Percentiles rank a stretch among this genome's conserved stretches.
These are phyloP conservation scores for Sclerotinia spermophila DNA, from an alignment of 2,329 filamentous ascomycete genomes.

Conservation along the genomic window DNA sequence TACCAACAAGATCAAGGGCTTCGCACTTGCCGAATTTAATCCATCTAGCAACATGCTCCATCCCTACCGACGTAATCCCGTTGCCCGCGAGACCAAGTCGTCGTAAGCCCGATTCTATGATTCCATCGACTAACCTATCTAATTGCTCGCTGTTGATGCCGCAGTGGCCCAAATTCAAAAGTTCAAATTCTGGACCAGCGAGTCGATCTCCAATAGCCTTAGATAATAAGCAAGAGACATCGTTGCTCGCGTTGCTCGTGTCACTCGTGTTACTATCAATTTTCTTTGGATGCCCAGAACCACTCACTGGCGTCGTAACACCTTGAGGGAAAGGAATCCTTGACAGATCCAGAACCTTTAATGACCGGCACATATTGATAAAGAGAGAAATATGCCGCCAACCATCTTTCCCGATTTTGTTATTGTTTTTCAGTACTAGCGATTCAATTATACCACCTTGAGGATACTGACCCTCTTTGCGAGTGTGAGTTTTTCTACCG, in stretches of 20 bases:
- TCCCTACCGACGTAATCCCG: constrained; percentile 66
- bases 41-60: constrained; percentile 74
- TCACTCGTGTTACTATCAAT: constrained; percentile 21
- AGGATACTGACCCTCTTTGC: constrained; percentile 28
- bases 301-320: constrained; percentile 20
- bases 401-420: constrained; percentile 76
- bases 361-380: constrained; percentile 80
- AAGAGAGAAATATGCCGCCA: constrained; percentile 92
- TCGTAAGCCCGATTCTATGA: constrained; percentile 72
- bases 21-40: constrained; percentile 74
- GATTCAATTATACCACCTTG: constrained; percentile 76
- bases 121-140: constrained; percentile 72
- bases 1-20: constrained; percentile 84
- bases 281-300: constrained; percentile 26
- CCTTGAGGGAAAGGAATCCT: constrained; percentile 70
- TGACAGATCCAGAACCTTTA: constrained; percentile 84
- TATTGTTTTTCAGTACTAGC: constrained; percentile 83
- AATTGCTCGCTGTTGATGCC: constrained; percentile 68
- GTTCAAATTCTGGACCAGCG: constrained; percentile 71
- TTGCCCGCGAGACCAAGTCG: constrained; percentile 83
- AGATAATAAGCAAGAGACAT: constrained; percentile 62
- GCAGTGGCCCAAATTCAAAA: constrained; percentile 80
- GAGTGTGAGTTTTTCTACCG: constrained; percentile 28
- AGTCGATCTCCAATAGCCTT: constrained; percentile 74
- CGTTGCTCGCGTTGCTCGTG: constrained; percentile 30